Conservation (phyloP, 345 rosid species). For the Gynandropsis gynandra region DNA sequence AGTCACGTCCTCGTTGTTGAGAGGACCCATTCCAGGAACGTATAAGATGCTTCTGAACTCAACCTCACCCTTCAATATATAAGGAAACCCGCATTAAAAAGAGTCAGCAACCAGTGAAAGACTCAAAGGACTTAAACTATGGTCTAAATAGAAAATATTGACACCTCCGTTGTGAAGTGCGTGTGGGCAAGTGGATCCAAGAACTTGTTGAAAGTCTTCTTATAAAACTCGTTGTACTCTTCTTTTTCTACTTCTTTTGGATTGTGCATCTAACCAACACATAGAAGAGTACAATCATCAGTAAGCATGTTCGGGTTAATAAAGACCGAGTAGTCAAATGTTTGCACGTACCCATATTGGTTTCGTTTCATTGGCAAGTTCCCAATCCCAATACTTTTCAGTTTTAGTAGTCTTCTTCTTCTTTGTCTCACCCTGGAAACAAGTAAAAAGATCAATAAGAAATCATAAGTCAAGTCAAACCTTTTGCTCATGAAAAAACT, state of each 20-base stretch:
- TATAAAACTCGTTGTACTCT: no score
- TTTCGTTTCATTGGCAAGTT: conserved; percentile 86
- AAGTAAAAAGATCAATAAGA: conserved; percentile 16
- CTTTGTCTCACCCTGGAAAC: conserved; percentile 61
- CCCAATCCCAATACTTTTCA: conserved; percentile 99
- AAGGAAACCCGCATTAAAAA: neutral
- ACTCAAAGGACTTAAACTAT: neutral
- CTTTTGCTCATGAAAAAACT: neutral
- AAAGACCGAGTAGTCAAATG: neutral
- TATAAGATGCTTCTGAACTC: no score
- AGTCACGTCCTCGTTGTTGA: no score
- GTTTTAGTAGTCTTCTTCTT: conserved; percentile 81
- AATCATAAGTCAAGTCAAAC: neutral
- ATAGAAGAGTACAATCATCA: conserved; percentile 11
- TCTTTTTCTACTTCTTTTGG: no score
- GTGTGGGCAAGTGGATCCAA: no score
- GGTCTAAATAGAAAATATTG: neutral
- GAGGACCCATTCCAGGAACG: no score
- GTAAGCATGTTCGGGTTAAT: no score
- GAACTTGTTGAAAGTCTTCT: no score
- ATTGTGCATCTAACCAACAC: no score
- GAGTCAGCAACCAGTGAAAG: conserved; percentile 10
- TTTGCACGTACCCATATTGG: conserved; percentile 79
- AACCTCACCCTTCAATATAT: no score
- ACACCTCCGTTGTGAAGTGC: conserved; percentile 92